Evolutionary conservation across 2,329 filamentous ascomycete genomes (phyloP).

Genomic region (Neonectria punicea): DNA sequence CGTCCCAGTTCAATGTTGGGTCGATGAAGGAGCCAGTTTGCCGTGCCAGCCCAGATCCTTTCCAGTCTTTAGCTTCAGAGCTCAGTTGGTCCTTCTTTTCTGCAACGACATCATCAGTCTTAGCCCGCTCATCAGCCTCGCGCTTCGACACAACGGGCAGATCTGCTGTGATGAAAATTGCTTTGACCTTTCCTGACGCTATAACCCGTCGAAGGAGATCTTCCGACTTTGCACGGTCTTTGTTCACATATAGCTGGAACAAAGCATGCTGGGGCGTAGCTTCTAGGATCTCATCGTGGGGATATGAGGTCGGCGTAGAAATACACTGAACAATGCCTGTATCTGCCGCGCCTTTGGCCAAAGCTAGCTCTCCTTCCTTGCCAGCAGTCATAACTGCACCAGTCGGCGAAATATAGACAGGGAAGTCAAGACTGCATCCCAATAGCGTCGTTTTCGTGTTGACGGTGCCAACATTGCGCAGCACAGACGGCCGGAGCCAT

Average conservation of each 20-base stretch:
- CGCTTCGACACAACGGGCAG: constrained; percentile 23
- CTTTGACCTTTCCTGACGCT: constrained; percentile 15
- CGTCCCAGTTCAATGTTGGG: constrained; percentile 70
- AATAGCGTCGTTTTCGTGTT: constrained; percentile 30
- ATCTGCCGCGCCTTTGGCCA: constrained; percentile 14
- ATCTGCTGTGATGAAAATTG: constrained; percentile 26
- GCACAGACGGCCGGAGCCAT: constrained; percentile 39
- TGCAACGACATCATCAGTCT: background rate
- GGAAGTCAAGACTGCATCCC: constrained; percentile 32
- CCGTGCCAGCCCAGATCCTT: constrained; percentile 65
- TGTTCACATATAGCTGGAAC: constrained; percentile 29
- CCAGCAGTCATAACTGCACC: constrained; percentile 58
- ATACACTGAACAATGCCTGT: constrained; percentile 20
- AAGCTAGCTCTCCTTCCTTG: constrained; percentile 44
- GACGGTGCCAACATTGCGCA: constrained; percentile 32
- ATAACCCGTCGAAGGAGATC: constrained; percentile 5
- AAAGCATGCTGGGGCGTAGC: constrained; percentile 11
- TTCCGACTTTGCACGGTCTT: constrained; percentile 23
- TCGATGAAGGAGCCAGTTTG: constrained; percentile 67
- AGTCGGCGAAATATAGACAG: constrained; percentile 49
- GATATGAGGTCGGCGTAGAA: constrained; percentile 21
- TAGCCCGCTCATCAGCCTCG: constrained; percentile 24
- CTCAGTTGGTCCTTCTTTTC: constrained; percentile 47
- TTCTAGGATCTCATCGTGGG: constrained; percentile 20
- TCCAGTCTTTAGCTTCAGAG: constrained; percentile 58